phyloP scores from a whole-genome alignment of 2,329 filamentous ascomycete genomes.

The Colletotrichum spinosum region DNA sequence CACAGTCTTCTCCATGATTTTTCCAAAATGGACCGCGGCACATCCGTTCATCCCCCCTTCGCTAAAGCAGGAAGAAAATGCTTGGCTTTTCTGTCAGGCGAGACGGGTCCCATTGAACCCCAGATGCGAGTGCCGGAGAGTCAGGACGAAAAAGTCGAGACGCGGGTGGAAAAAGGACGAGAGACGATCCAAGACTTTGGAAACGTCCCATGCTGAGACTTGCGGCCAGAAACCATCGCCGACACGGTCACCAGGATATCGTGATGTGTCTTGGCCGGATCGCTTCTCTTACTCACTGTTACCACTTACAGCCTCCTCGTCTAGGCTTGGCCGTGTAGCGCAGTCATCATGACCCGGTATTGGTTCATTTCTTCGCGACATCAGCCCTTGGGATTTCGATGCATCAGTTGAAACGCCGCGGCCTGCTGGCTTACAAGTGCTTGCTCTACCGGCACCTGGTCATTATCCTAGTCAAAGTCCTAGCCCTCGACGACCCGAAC shows the following conservation, averaged over 20 bases:
- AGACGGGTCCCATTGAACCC: conserved; percentile 14
- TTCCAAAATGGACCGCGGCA: conserved; percentile 34
- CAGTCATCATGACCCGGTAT: conserved; percentile 20
- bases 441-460: too few species aligned
- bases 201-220: conserved; percentile 8
- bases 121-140: conserved; percentile 8
- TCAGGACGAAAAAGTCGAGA: background rate
- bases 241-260: background rate
- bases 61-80: conserved; percentile 19
- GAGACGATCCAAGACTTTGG: conserved; percentile 8
- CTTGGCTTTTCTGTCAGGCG: conserved; percentile 27
- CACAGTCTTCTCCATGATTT: conserved; percentile 25
- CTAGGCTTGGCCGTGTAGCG: conserved; percentile 19
- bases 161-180: background rate
- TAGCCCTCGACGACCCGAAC: background rate
- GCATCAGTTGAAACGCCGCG: conserved; percentile 34
- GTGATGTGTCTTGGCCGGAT: conserved; percentile 12
- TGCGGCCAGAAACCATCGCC: conserved; percentile 24
- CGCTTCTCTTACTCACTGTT: background rate
- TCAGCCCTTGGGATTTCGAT: conserved; percentile 30
- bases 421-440: background rate
- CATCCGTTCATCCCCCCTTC: conserved; percentile 34
- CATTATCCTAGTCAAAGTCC: background rate
- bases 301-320: background rate
- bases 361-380: conserved; percentile 31